Evolutionary conservation across 2,329 filamentous ascomycete species (phyloP).

Genomic region (Pyrenophora graminea): DNA sequence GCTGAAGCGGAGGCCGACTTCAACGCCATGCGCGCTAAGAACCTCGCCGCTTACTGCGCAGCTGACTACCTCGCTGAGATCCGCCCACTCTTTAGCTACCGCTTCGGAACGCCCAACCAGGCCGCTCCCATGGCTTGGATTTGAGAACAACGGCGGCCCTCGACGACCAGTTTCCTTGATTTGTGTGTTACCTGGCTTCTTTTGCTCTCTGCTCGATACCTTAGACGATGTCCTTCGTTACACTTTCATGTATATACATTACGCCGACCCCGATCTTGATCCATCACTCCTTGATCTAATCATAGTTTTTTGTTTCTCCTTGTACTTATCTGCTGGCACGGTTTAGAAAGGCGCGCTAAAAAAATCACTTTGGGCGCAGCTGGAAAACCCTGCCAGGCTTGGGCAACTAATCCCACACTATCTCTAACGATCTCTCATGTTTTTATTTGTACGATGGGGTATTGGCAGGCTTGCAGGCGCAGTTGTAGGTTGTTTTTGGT

Average conservation of each 20-base stretch:
- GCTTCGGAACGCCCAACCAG: slow-evolving; percentile 27
- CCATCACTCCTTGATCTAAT: slow-evolving; percentile 26
- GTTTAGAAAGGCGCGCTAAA: slow-evolving; percentile 15
- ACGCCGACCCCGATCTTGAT: not conserved
- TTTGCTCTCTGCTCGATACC: slow-evolving; percentile 12
- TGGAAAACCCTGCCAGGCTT: slow-evolving; percentile 18
- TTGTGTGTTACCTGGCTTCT: slow-evolving; percentile 4
- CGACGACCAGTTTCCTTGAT: not conserved
- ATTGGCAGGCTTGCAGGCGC: slow-evolving; percentile 5
- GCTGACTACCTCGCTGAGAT: slow-evolving; percentile 86
- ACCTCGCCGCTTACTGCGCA: slow-evolving; percentile 73
- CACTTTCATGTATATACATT: slow-evolving; percentile 26
- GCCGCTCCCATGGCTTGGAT: slow-evolving; percentile 44
- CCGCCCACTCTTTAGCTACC: slow-evolving; percentile 58
- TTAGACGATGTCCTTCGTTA: slow-evolving; percentile 19
- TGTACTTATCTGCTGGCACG: slow-evolving; percentile 15
- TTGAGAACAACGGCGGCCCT: slow-evolving; percentile 14
- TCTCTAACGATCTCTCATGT: slow-evolving; percentile 25
- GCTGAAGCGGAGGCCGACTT: slow-evolving; percentile 75
- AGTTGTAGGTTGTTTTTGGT: slow-evolving; percentile 11
- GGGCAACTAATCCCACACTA: slow-evolving; percentile 20
- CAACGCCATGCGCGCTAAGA: slow-evolving; percentile 68
- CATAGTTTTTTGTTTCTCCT: slow-evolving; percentile 18
- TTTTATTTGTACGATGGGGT: slow-evolving; percentile 13
- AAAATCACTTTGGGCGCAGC: slow-evolving; percentile 11